Base-by-base conservation (phyloP, 306 rosid genomes). In the Boehmeria nivea region DNA sequence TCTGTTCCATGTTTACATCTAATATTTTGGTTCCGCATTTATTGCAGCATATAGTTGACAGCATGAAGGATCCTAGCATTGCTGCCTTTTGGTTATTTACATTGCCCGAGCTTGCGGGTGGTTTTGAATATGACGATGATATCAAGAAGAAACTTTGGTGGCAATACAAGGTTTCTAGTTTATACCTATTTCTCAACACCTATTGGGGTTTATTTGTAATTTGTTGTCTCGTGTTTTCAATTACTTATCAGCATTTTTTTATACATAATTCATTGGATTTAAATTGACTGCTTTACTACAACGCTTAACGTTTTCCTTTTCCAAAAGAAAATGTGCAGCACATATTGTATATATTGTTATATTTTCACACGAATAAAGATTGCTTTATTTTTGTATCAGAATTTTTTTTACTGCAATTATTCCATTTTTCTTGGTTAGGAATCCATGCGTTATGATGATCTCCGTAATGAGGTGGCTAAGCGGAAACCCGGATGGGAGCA, bases 21-120 rank as follows among this genome's bases (percentile, higher is more conserved):
- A 51, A 73, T 63, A 48, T 69, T 57, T 66, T 58, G 33, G 13
- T 53, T 12, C 10, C 48, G 44, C 57, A 28, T 27, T 38, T 67
- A 60, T 63, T 65, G 58, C 93, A 91, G 98, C 85, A 91, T 78
- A 84, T 91, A 66, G 77, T 61, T 63, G 76, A 91, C 54, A 84
- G 95, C 84, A 84, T 91, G 96, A 91, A 82, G 63, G 96, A 91
- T 74, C 98, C 98, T 64, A 78, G 87, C 72, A 84, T 87, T 44
- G 98, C 98, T 67, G 94, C 95, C 49, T 91, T 91, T 81, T 91
- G 96, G 98, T 63, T 91, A 64, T 24, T 87, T 47, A 87, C 93
- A 52, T 80, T 82, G 75, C 98, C 98, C 54, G 93, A 85, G 82
- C 71, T 91, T 62, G 72, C 70, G 75, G 95, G 88, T 61, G 98